Percentiles rank a stretch among this genome's conserved stretches.
These are phyloP conservation scores for Ilex aquifolium DNA, from an alignment of 257 asterid genomes.

Conservation along the genomic window DNA sequence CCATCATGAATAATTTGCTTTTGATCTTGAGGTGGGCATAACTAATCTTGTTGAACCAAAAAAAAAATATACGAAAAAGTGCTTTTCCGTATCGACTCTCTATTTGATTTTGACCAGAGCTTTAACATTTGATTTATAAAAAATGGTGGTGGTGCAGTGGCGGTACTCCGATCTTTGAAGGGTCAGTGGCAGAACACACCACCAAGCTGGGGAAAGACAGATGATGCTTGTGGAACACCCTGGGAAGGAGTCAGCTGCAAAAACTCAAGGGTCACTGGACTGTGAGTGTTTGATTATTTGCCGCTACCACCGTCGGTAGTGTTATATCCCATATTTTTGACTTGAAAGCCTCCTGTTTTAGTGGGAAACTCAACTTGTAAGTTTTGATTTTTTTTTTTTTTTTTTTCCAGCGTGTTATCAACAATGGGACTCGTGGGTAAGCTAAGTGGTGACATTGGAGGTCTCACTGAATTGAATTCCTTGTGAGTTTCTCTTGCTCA, in stretches of 20 bases:
- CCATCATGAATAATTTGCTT: no score
- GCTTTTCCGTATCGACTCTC: no score
- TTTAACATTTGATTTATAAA: neutral
- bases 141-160: conserved; percentile 38
- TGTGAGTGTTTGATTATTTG: conserved; percentile 32
- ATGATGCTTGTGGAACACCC: conserved; percentile 61
- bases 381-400: conserved; percentile 23
- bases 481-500: conserved; percentile 45
- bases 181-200: conserved; percentile 73
- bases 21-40: no score
- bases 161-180: conserved; percentile 70
- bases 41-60: no score
- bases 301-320: neutral
- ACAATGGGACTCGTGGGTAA: conserved; percentile 78
- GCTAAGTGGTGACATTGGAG: conserved; percentile 81
- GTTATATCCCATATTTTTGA: neutral
- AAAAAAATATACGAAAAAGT: no score
- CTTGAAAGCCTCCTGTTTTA: neutral
- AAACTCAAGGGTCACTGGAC: conserved; percentile 61
- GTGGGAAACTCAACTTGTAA: no score
- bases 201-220: conserved; percentile 65
- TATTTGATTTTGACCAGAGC: no score
- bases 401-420: conserved; percentile 56
- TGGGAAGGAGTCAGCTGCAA: conserved; percentile 91
- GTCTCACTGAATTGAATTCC: conserved; percentile 63